A percentile compares a stretch with the other conserved stretches of the same genome.
Conservation (phyloP, 495 filamentous ascomycete genomes). For the Penicillium coffeae region DNA sequence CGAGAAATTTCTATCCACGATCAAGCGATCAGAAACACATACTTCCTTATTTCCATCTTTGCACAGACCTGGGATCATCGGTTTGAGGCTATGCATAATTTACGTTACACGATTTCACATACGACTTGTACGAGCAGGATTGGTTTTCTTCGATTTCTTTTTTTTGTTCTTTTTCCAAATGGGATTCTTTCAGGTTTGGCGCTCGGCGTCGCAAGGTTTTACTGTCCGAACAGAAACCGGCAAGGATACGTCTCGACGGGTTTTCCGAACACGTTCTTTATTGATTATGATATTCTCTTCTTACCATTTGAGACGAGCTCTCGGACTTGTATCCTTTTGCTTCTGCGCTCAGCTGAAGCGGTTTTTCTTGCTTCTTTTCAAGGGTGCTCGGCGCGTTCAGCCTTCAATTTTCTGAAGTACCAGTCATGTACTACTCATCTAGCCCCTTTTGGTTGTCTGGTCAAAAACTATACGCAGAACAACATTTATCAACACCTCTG, state of each 20-base stretch:
- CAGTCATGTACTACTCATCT: not conserved
- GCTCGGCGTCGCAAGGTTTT: conserved; percentile 18
- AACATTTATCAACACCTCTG: not conserved
- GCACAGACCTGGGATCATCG: not conserved
- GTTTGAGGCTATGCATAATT: not conserved
- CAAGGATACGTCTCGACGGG: conserved; percentile 6
- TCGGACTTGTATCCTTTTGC: not conserved
- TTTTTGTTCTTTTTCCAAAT: too few relatives aligned
- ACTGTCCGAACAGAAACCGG: conserved; percentile 6
- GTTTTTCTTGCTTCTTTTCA: not conserved
- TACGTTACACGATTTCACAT: conserved; percentile 19
- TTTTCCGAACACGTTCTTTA: not conserved
- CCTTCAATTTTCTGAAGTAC: not conserved
- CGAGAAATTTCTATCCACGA: not conserved
- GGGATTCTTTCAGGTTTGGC: too few relatives aligned
- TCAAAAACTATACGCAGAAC: too few relatives aligned
- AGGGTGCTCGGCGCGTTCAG: not conserved
- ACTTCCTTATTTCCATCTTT: not conserved
- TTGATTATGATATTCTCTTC: not conserved
- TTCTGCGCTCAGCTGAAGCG: too few relatives aligned
- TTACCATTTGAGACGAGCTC: not conserved
- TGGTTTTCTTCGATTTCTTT: conserved; percentile 2
- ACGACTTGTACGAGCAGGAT: conserved; percentile 20
- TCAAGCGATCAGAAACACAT: not conserved
- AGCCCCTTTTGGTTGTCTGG: too few relatives aligned